Conservation (phyloP, 345 rosid species). For the Populus deltoides region DNA sequence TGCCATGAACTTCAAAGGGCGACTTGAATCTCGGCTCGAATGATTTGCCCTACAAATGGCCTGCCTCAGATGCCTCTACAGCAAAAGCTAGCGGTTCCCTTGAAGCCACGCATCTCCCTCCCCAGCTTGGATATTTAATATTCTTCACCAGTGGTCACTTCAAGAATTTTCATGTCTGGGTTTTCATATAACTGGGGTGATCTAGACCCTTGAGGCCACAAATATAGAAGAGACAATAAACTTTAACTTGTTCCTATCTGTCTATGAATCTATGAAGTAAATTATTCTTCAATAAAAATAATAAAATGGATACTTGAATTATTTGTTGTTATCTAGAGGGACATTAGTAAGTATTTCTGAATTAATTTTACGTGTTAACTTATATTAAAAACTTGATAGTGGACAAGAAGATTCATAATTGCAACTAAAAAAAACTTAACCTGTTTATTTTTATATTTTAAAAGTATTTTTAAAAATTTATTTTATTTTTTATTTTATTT, state of each 20-base stretch:
- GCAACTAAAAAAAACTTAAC: too few relatives aligned
- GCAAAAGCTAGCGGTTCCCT: not conserved
- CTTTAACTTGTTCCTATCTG: not conserved
- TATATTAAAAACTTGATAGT: too few relatives aligned
- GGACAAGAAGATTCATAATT: too few relatives aligned
- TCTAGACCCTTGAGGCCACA: not conserved
- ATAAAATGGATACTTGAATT: not conserved
- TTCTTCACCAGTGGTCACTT: not conserved
- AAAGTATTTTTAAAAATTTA: too few relatives aligned
- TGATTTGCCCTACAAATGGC: not conserved
- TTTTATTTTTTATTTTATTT: too few relatives aligned
- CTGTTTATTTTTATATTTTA: too few relatives aligned
- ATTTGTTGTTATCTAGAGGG: not conserved
- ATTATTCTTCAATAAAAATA: not conserved
- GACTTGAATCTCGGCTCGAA: not conserved
- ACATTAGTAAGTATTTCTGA: too few relatives aligned
- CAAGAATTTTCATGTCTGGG: not conserved
- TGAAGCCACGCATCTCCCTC: not conserved
- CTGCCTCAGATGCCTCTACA: not conserved
- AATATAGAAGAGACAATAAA: too few relatives aligned
- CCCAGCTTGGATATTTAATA: not conserved
- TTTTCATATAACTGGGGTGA: not conserved
- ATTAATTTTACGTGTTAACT: too few relatives aligned
- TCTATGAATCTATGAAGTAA: not conserved
- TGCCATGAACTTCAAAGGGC: not conserved